Evolutionary conservation across 2,329 filamentous ascomycete genomes (phyloP), one percentile per base, ranked within the genome.

Genomic region (Fusarium graminum): DNA sequence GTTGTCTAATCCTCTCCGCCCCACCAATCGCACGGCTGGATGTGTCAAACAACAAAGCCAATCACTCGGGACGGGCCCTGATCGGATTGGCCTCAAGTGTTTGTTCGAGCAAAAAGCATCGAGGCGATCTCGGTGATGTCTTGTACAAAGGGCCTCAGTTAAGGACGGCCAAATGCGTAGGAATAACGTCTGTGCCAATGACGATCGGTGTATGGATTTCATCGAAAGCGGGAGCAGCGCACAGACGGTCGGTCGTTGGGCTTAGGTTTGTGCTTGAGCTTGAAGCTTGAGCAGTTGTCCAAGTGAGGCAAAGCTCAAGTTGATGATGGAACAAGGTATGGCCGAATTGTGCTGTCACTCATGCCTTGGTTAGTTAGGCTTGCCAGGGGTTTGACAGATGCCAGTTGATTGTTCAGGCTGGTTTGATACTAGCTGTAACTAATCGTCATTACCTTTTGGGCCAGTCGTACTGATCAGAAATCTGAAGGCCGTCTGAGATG

Each of bases 21-120:
- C 45, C 46, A 63, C 46, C 44, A 50, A 57, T 34, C 25, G 39
- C 36, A 53, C 12, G 55, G 46, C 28, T 45, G 28, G 30, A 34
- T 50, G 50, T 57, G 70, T 63, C 41, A 42, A 54, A 25, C 40
- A 45, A 56, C 44, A 43, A 68, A 52, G 59, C 50, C 59, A 58
- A 64, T 39, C 59, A 52, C 63, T 72, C 69, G 69, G 69, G 62
- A 69, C 69, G 69, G 62, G 62, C 69, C 69, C 70, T 67, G 46
- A 58, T 41, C 65, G 47, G 68, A 47, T 69, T 63, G 52, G 58
- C 52, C 59, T 57, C 45, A 63, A 67, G 41, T 54, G 43, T 43
- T 14, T 22, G 47, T 46, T 56, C 34, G 39, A 62, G 32, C 26
- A 44, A 49, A 53, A 53, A 52, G 44, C 47, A 34, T 50, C 53